Conservation (phyloP, 2,329 filamentous ascomycete genomes). For the Alternaria infectoria region DNA sequence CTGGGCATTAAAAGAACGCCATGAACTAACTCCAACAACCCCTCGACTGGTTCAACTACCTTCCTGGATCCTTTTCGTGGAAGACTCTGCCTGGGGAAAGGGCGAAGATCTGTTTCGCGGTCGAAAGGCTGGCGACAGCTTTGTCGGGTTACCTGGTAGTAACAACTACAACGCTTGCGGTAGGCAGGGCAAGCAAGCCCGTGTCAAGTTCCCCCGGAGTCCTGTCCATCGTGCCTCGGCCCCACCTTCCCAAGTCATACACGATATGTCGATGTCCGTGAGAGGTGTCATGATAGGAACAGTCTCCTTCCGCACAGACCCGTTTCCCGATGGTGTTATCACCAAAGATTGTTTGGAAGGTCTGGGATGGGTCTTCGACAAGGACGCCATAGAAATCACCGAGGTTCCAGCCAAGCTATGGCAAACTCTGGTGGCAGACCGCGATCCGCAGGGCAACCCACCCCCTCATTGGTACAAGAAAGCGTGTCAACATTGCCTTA, state of each 20-base stretch:
- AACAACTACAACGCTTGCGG: neutral
- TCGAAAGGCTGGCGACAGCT: neutral
- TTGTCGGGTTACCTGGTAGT: neutral
- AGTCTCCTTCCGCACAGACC: neutral
- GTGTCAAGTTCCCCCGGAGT: neutral
- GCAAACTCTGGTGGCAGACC: neutral
- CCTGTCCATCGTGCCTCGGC: neutral
- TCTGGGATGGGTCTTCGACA: neutral
- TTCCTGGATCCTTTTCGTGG: neutral
- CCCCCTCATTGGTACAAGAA: neutral
- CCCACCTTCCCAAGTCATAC: accelerated
- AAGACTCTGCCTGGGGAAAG: neutral
- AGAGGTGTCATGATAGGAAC: neutral
- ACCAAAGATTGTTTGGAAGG: neutral
- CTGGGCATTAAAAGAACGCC: neutral
- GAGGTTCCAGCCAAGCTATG: neutral
- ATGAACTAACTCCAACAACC: neutral
- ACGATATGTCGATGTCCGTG: neutral
- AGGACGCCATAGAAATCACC: neutral
- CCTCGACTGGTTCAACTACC: neutral
- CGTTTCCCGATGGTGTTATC: neutral
- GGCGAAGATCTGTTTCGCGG: neutral
- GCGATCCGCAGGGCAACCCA: neutral
- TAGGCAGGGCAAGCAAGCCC: neutral
- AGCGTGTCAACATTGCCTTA: neutral